Conservation (phyloP, 2,329 filamentous ascomycete species). For the Penicillium digitatum region DNA sequence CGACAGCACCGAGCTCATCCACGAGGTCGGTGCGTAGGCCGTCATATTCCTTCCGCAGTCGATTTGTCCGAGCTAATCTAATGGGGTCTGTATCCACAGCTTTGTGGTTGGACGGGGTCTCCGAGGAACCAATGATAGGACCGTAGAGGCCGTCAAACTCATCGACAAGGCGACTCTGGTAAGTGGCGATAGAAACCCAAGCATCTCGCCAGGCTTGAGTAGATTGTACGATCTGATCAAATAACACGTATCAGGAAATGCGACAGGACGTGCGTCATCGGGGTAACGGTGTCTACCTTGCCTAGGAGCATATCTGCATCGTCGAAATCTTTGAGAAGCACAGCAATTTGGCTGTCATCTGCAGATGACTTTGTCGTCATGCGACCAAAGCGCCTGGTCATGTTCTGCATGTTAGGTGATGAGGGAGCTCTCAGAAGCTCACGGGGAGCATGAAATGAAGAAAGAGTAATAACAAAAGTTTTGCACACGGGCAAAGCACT, state of each 20-base stretch:
- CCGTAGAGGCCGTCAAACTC: slow-evolving; percentile 72
- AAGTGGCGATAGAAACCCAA: slow-evolving; percentile 68
- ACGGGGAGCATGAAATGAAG: neutral
- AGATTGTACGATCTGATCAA: slow-evolving; percentile 65
- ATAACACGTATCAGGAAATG: slow-evolving; percentile 5
- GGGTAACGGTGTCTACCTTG: slow-evolving; percentile 51
- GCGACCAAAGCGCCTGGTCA: slow-evolving; percentile 68
- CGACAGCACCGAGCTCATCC: slow-evolving; percentile 67
- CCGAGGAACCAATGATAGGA: slow-evolving; percentile 65
- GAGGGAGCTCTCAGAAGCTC: neutral
- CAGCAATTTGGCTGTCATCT: slow-evolving; percentile 71
- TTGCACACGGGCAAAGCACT: neutral
- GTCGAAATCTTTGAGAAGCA: slow-evolving; percentile 73
- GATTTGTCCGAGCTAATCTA: slow-evolving; percentile 61
- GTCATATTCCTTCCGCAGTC: slow-evolving; percentile 63
- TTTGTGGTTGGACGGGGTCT: slow-evolving; percentile 54
- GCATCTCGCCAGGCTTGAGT: slow-evolving; percentile 72
- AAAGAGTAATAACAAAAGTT: neutral
- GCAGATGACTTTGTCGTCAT: slow-evolving; percentile 67
- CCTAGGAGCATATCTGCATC: slow-evolving; percentile 71
- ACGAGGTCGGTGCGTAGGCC: slow-evolving; percentile 68
- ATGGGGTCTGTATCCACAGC: slow-evolving; percentile 58
- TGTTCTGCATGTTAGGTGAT: slow-evolving; percentile 38
- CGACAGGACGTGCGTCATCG: slow-evolving; percentile 7
- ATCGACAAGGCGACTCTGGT: slow-evolving; percentile 63